phyloP scores from a whole-genome alignment of 345 rosid genomes.

The Populus nigra region DNA sequence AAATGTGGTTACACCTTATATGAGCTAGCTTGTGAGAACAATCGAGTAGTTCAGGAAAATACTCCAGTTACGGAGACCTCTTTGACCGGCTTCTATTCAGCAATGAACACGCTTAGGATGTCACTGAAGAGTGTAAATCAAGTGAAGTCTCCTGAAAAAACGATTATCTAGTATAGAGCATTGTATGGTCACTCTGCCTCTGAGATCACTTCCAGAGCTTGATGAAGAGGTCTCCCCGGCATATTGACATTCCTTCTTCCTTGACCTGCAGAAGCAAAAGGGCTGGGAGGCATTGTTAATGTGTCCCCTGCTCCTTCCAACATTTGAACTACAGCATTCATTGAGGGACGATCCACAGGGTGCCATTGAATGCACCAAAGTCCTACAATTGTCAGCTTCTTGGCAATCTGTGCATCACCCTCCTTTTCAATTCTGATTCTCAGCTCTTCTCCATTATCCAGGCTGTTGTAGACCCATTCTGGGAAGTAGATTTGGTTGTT shows the following conservation, averaged over 20 bases:
- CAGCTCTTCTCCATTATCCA: slow-evolving; percentile 13
- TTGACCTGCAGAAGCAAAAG: slow-evolving; percentile 1
- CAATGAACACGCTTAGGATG: too few species aligned
- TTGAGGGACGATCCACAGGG: slow-evolving; percentile 12
- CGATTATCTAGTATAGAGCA: not conserved
- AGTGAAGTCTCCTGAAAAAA: not conserved
- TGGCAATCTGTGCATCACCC: slow-evolving; percentile 4
- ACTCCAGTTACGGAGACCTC: too few species aligned
- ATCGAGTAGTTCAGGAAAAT: not conserved
- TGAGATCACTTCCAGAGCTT: not conserved
- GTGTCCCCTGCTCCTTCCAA: not conserved
- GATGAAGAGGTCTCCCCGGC: slow-evolving; percentile 6
- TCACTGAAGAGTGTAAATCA: not conserved
- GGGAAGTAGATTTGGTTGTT: not conserved
- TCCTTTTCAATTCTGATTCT: slow-evolving; percentile 1
- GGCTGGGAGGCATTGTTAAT: slow-evolving; percentile 6
- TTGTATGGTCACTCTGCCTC: not conserved
- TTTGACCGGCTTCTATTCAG: too few species aligned
- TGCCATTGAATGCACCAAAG: slow-evolving; percentile 16
- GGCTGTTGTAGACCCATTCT: slow-evolving; percentile 8
- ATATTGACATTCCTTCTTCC: not conserved
- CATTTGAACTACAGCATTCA: slow-evolving; percentile 5
- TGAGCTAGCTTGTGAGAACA: slow-evolving; percentile 3
- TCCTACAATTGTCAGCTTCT: slow-evolving; percentile 12
- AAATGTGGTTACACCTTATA: not conserved